Conservation (phyloP, 2,329 filamentous ascomycete genomes). For the Ceratocystis cubensis region DNA sequence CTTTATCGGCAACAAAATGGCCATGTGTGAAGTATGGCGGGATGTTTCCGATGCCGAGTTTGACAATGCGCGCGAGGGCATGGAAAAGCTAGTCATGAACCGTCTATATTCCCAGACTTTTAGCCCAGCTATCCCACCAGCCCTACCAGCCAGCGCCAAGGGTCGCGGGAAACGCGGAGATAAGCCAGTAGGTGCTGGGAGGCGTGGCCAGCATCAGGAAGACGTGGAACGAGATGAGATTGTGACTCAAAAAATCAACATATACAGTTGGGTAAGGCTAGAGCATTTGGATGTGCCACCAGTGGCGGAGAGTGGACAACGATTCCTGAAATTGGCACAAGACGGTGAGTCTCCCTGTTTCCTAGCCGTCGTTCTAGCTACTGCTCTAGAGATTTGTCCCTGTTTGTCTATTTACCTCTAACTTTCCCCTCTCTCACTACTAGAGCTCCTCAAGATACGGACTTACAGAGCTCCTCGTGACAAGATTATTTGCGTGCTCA, state of each 20-base stretch:
- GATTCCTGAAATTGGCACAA: conserved; percentile 79
- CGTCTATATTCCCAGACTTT: conserved; percentile 91
- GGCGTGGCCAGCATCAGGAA: conserved; percentile 90
- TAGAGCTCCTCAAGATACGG: conserved; percentile 89
- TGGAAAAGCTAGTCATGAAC: conserved; percentile 99
- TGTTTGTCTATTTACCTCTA: conserved; percentile 20
- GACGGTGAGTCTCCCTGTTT: conserved; percentile 45
- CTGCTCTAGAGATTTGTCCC: neutral
- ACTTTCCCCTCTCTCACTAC: conserved; percentile 11
- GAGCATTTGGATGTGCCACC: conserved; percentile 86
- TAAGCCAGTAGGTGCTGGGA: conserved; percentile 61
- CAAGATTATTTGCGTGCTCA: conserved; percentile 96
- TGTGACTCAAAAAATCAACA: conserved; percentile 90
- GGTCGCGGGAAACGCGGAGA: conserved; percentile 53
- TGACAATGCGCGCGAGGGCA: conserved; percentile 93
- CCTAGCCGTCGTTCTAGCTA: neutral
- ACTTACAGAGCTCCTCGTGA: conserved; percentile 93
- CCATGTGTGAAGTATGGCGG: conserved; percentile 88
- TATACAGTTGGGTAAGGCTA: conserved; percentile 89
- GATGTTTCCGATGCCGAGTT: conserved; percentile 94
- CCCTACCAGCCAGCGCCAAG: conserved; percentile 51
- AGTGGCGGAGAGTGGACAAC: conserved; percentile 71
- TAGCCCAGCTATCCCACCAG: conserved; percentile 77
- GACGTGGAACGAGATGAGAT: conserved; percentile 94
- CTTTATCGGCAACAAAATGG: conserved; percentile 98